phyloP scores from a whole-genome alignment of 2,329 filamentous ascomycete species.

The Colletotrichum australisinense region DNA sequence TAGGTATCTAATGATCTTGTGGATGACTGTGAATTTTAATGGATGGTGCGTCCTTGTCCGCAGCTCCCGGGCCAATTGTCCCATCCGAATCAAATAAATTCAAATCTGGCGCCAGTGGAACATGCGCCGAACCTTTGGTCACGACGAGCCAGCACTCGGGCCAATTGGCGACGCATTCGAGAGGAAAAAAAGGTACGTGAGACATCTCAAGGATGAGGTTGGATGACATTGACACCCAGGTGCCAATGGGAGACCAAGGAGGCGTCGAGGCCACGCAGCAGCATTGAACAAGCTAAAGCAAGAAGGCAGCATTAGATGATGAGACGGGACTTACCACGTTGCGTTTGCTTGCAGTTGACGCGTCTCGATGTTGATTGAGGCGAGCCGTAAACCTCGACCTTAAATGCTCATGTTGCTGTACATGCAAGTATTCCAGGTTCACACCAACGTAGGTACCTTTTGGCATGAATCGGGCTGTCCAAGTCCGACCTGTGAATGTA shows the following conservation, averaged over 20 bases:
- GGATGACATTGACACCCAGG: neutral
- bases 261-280: neutral
- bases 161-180: conserved; percentile 10
- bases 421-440: too few relatives aligned
- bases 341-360: neutral
- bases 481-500: neutral
- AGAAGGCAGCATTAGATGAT: neutral
- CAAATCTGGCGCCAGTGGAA: conserved; percentile 2
- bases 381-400: too few relatives aligned
- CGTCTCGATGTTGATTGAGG: neutral
- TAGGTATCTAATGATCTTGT: neutral
- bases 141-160: conserved; percentile 18
- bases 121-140: conserved; percentile 17
- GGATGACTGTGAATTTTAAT: neutral
- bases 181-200: neutral
- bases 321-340: neutral
- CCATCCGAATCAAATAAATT: conserved; percentile 19
- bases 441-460: too few relatives aligned
- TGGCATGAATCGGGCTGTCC: neutral
- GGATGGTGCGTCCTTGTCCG: conserved; percentile 8
- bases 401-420: too few relatives aligned
- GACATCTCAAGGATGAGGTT: conserved; percentile 3
- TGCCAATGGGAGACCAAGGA: neutral
- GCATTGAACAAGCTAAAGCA: neutral
- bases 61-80: conserved; percentile 24